These are phyloP conservation scores for Daldinia loculata DNA, from an alignment of 495 filamentous ascomycete species.

Conservation along the genomic window DNA sequence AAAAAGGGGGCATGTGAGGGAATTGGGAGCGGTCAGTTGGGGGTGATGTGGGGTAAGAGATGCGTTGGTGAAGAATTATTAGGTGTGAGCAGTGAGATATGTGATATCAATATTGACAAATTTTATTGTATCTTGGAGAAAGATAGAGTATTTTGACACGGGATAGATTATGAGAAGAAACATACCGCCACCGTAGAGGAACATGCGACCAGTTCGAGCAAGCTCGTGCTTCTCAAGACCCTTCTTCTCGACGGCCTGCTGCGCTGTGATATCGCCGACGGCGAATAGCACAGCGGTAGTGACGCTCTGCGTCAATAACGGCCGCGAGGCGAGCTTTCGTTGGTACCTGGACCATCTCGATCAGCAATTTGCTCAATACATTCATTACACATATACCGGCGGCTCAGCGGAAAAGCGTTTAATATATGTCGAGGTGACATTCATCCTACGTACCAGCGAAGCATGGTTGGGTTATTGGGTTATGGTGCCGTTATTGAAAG, in stretches of 20 bases:
- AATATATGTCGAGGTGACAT: conserved; percentile 23
- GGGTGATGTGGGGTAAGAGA: conserved; percentile 23
- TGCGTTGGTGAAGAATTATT: conserved; percentile 3
- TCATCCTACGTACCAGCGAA: conserved; percentile 45
- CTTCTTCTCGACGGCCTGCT: conserved; percentile 87
- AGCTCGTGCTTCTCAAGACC: conserved; percentile 83
- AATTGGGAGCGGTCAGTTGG: conserved; percentile 22
- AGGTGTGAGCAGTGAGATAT: conserved; percentile 13
- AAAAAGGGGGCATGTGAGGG: conserved; percentile 6
- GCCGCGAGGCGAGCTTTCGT: conserved; percentile 77
- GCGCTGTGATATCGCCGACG: conserved; percentile 89
- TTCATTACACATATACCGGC: neutral
- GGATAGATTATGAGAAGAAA: conserved; percentile 26
- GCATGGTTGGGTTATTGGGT: conserved; percentile 37
- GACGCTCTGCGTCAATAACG: conserved; percentile 86
- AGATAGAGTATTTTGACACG: neutral
- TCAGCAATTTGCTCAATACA: conserved; percentile 25
- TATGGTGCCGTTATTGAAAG: conserved; percentile 30
- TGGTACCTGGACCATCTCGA: conserved; percentile 76
- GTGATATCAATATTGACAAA: conserved; percentile 23
- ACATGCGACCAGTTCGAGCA: conserved; percentile 86
- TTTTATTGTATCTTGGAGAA: neutral
- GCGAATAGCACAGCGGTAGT: conserved; percentile 91
- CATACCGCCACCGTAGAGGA: conserved; percentile 86
- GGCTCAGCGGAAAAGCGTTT: neutral